A percentile compares a stretch with the other conserved stretches of the same genome.
Conservation (phyloP, 1,139 yeast genomes). For the Meyerozyma guilliermondii region DNA sequence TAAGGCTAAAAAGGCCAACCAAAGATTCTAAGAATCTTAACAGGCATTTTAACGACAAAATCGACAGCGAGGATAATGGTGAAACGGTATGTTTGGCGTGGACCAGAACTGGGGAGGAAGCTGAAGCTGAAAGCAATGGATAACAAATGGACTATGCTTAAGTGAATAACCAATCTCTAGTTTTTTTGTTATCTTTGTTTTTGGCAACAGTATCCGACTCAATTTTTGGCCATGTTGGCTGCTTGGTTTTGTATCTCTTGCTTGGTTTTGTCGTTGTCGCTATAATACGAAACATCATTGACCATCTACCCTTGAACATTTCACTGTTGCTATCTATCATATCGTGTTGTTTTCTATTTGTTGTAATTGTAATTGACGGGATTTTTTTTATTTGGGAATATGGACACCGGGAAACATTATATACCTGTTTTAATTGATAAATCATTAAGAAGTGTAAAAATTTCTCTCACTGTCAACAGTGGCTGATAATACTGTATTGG, state of each 20-base stretch:
- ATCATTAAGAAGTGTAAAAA: neutral
- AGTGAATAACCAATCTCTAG: conserved; percentile 1
- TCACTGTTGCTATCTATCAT: conserved; percentile 2
- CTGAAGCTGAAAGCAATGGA: neutral
- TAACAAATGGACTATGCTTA: neutral
- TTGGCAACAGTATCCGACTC: neutral
- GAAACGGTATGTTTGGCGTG: neutral
- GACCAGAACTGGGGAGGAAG: neutral
- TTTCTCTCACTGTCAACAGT: too few species aligned
- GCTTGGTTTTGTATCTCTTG: neutral
- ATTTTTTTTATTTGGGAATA: neutral
- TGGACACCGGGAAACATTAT: conserved; percentile 1
- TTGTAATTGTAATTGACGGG: conserved; percentile 1
- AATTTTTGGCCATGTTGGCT: neutral
- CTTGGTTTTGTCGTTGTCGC: neutral
- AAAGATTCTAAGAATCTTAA: conserved; percentile 35
- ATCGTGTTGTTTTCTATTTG: neutral
- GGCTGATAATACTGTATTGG: too few species aligned
- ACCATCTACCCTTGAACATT: neutral
- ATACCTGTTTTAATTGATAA: neutral
- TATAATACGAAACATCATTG: conserved; percentile 2
- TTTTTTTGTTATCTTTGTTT: neutral
- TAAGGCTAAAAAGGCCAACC: conserved; percentile 42
- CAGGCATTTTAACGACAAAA: neutral
- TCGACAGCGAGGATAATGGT: neutral